A percentile compares a stretch with the other conserved stretches of the same genome.
phyloP scores from a whole-genome alignment of 139 green algal genomes.

The Chlorella ohadii region DNA sequence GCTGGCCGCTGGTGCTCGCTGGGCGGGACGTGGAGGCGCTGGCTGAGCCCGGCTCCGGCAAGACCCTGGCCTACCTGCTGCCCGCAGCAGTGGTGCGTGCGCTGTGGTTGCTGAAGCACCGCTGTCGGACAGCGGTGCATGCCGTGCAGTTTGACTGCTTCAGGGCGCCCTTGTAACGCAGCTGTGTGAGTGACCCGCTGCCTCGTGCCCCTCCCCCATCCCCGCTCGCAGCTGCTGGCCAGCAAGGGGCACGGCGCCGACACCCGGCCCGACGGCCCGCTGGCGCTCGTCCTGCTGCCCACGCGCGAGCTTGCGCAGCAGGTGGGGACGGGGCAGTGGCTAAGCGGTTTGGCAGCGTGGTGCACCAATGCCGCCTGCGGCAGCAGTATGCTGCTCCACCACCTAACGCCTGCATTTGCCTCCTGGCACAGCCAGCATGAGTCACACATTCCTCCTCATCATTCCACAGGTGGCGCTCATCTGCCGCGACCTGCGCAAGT shows the following conservation, averaged over 20 bases:
- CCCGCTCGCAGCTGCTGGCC: conserved; percentile 38
- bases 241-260: conserved; percentile 20
- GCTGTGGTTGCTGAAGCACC: too few relatives aligned
- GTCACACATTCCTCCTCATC: background rate
- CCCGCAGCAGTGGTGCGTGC: conserved; percentile 45
- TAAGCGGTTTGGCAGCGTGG: too few relatives aligned
- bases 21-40: conserved; percentile 59
- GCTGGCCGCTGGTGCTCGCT: conserved; percentile 47
- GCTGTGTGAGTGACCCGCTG: too few relatives aligned
- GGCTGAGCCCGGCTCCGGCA: conserved; percentile 84
- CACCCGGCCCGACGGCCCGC: conserved; percentile 41
- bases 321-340: too few relatives aligned
- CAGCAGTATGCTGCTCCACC: too few relatives aligned
- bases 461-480: conserved; percentile 20
- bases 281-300: conserved; percentile 73
- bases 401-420: background rate
- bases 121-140: too few relatives aligned
- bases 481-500: conserved; percentile 31
- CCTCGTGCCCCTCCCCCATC: too few relatives aligned
- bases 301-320: conserved; percentile 89
- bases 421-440: background rate
- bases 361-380: too few relatives aligned
- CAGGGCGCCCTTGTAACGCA: too few relatives aligned
- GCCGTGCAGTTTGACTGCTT: too few relatives aligned
- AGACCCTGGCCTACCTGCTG: conserved; percentile 88